Evolutionary conservation across 1,284 basidiomycete species (phyloP).

Genomic region (Trametes pubescens): DNA sequence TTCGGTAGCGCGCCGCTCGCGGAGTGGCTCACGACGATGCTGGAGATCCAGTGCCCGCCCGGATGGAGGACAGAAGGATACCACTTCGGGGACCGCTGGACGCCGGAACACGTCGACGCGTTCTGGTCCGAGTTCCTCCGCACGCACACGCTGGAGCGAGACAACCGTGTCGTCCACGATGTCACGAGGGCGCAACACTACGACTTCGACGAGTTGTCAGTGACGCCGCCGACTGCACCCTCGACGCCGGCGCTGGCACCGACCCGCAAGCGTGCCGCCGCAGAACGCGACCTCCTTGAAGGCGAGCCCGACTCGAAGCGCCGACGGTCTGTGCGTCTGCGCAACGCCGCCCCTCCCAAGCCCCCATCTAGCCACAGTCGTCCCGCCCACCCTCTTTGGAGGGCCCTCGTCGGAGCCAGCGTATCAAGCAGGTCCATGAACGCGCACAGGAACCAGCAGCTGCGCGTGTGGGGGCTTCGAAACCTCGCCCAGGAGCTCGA

Average conservation of each 20-base stretch:
- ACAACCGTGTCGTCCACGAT: slow-evolving; percentile 7
- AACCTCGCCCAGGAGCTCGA: too few relatives aligned
- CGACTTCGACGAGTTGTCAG: not conserved
- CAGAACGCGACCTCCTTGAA: not conserved
- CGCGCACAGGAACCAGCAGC: not conserved
- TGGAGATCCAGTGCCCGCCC: slow-evolving; percentile 10
- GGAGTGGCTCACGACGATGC: slow-evolving; percentile 18
- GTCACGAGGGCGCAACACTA: not conserved
- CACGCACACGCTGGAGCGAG: slow-evolving; percentile 1
- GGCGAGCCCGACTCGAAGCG: not conserved
- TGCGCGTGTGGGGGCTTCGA: not conserved
- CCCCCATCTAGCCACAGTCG: not conserved
- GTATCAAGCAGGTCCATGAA: not conserved
- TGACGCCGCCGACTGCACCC: not conserved
- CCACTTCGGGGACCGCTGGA: not conserved
- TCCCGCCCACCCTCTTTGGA: not conserved
- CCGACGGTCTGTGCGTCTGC: not conserved
- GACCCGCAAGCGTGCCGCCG: not conserved
- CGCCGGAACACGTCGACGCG: not conserved
- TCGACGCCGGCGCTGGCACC: not conserved
- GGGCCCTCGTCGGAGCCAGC: not conserved
- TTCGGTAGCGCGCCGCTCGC: slow-evolving; percentile 1
- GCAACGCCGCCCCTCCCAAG: not conserved
- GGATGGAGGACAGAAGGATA: not conserved
- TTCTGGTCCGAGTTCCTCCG: slow-evolving; percentile 13